Conservation (phyloP, 2,329 filamentous ascomycete species). For the Tolypocladium amazonense region DNA sequence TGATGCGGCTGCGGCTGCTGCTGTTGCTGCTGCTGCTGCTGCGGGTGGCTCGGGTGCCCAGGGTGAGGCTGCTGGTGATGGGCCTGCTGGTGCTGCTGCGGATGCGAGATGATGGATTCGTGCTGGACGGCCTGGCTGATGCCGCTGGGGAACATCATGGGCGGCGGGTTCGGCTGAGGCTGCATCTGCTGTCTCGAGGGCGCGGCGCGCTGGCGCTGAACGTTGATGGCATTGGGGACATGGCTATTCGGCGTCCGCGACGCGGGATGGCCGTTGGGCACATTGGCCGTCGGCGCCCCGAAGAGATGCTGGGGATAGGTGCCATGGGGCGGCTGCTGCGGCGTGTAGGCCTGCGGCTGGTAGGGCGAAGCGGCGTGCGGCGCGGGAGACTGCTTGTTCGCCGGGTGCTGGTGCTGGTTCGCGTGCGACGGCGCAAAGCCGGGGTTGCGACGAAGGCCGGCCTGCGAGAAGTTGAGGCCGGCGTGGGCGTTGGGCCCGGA, state of each 20-base stretch:
- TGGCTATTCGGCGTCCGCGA: constrained; percentile 33
- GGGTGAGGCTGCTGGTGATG: constrained; percentile 12
- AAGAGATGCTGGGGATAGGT: constrained; percentile 44
- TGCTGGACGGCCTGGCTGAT: constrained; percentile 31
- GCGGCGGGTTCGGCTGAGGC: constrained; percentile 23
- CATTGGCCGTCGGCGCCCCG: constrained; percentile 31
- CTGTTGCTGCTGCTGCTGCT: constrained; percentile 19
- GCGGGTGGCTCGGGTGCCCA: constrained; percentile 16
- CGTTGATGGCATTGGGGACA: constrained; percentile 35
- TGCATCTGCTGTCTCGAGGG: constrained; percentile 35
- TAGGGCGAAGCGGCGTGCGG: constrained; percentile 45
- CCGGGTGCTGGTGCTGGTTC: constrained; percentile 38
- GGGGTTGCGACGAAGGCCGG: constrained; percentile 33
- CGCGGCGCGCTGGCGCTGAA: constrained; percentile 32
- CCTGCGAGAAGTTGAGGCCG: constrained; percentile 41
- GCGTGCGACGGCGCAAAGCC: constrained; percentile 36
- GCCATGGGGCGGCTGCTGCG: constrained; percentile 38
- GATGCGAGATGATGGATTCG: constrained; percentile 32
- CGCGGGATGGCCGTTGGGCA: constrained; percentile 31
- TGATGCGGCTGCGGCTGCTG: constrained; percentile 13
- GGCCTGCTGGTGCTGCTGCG: constrained; percentile 24
- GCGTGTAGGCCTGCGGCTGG: constrained; percentile 40
- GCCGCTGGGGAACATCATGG: constrained; percentile 25
- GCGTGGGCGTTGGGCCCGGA: constrained; percentile 40
- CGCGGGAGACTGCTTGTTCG: constrained; percentile 44